phyloP scores from a whole-genome alignment of 2,329 filamentous ascomycete genomes.

The Calonectria pseudoturangicola region DNA sequence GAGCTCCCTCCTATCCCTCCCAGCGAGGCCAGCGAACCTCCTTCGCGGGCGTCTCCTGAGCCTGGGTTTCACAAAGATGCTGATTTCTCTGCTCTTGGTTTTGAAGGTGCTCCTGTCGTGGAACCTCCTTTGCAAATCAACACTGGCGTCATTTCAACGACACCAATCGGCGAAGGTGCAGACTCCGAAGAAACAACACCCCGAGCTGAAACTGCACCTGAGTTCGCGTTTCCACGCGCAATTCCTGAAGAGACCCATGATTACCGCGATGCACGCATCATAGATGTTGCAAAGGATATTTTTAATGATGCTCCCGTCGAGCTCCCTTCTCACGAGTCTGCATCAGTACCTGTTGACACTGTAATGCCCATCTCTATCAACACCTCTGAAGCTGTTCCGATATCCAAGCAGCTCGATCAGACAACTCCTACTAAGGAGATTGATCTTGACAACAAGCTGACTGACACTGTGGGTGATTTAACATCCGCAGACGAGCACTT shows the following conservation, averaged over 20 bases:
- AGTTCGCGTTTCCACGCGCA: slow-evolving; percentile 48
- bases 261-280: slow-evolving; percentile 24
- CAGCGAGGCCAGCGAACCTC: slow-evolving; percentile 65
- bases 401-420: slow-evolving; percentile 49
- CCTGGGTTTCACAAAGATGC: slow-evolving; percentile 52
- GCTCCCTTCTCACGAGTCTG: slow-evolving; percentile 52
- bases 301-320: slow-evolving; percentile 17
- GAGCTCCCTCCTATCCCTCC: slow-evolving; percentile 71
- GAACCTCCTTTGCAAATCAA: slow-evolving; percentile 62
- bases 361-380: slow-evolving; percentile 61
- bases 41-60: slow-evolving; percentile 60
- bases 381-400: slow-evolving; percentile 49
- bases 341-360: slow-evolving; percentile 63
- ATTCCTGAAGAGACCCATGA: slow-evolving; percentile 14
- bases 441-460: slow-evolving; percentile 37
- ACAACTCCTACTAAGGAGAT: slow-evolving; percentile 53
- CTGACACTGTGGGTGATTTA: slow-evolving; percentile 56
- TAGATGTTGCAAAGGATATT: background rate
- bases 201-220: slow-evolving; percentile 70
- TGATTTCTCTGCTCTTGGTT: slow-evolving; percentile 53
- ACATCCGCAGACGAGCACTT: slow-evolving; percentile 61
- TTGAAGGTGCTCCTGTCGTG: slow-evolving; percentile 45
- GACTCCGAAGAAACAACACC: slow-evolving; percentile 82
- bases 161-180: slow-evolving; percentile 66
- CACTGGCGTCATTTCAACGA: slow-evolving; percentile 59